Conservation (phyloP, 345 rosid species). For the Euphorbia peplus region DNA sequence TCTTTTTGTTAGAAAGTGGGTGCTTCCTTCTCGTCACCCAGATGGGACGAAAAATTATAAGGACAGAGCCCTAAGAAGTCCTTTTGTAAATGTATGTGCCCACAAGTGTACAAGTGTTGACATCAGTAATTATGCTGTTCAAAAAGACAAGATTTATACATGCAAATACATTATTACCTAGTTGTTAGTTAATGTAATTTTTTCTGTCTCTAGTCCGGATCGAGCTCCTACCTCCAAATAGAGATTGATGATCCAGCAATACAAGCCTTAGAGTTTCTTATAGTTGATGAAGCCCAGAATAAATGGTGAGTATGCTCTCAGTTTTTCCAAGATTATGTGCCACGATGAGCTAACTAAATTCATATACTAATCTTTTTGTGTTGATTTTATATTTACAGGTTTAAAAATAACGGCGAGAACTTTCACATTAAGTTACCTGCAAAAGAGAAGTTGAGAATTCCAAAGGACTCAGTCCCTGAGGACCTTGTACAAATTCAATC, state of each 20-base stretch:
- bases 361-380: neutral
- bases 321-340: conserved; percentile 14
- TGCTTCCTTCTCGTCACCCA: conserved; percentile 72
- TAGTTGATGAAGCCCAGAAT: conserved; percentile 75
- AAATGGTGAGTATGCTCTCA: conserved; percentile 58
- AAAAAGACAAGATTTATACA: conserved; percentile 1
- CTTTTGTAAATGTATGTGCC: conserved; percentile 67
- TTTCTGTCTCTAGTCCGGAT: conserved; percentile 50
- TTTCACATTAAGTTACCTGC: conserved; percentile 66
- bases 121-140: conserved; percentile 18
- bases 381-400: conserved; percentile 48
- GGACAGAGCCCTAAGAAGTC: conserved; percentile 90
- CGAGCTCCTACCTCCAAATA: conserved; percentile 55
- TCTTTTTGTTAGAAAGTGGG: conserved; percentile 63
- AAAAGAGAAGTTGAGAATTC: conserved; percentile 33
- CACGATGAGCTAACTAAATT: conserved; percentile 11
- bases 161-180: conserved; percentile 16
- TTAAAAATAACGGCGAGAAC: conserved; percentile 78
- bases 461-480: conserved; percentile 67
- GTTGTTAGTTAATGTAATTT: conserved; percentile 9
- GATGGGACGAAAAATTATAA: conserved; percentile 77
- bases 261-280: conserved; percentile 85
- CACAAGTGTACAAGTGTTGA: conserved; percentile 8
- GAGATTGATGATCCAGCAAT: conserved; percentile 78
- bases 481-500: conserved; percentile 96